phyloP scores from a whole-genome alignment of 176 grass and related monocot genomes.

The Carex littledalei region DNA sequence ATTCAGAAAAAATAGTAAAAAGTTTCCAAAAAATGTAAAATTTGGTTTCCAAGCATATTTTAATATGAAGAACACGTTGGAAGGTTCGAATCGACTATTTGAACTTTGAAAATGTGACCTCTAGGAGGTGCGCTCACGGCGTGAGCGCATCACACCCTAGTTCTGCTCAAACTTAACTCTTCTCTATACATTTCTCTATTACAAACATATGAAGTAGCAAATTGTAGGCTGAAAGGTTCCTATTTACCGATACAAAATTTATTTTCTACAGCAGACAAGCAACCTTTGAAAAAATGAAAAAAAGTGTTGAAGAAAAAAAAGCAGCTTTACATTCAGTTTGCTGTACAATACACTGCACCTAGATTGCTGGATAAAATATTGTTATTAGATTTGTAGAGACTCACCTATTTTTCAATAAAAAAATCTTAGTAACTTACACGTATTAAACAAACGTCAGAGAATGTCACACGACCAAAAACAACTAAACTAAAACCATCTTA shows the following conservation, averaged over 20 bases:
- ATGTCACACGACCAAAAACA: not conserved
- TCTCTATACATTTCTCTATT: not conserved
- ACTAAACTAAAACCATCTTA: slow-evolving; percentile 6
- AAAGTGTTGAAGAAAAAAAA: not conserved
- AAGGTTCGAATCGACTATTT: too few species aligned
- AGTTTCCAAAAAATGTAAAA: too few species aligned
- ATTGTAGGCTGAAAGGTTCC: not conserved
- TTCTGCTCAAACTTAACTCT: not conserved
- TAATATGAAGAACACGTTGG: too few species aligned
- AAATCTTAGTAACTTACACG: not conserved
- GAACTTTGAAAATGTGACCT: too few species aligned
- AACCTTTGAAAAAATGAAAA: not conserved
- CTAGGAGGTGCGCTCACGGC: too few species aligned
- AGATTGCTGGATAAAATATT: not conserved
- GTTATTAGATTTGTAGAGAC: slow-evolving; percentile 11
- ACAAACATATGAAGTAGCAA: not conserved
- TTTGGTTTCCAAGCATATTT: too few species aligned
- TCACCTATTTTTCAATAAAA: slow-evolving; percentile 1
- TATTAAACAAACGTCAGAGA: not conserved
- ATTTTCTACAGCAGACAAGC: not conserved
- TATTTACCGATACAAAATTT: not conserved
- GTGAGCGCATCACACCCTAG: too few species aligned
- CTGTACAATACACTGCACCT: not conserved
- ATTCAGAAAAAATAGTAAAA: too few species aligned
- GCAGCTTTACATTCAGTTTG: not conserved